Evolutionary conservation across 306 rosid genomes (phyloP), one percentile per base, ranked within the genome.

Genomic region (Corylus avellana): DNA sequence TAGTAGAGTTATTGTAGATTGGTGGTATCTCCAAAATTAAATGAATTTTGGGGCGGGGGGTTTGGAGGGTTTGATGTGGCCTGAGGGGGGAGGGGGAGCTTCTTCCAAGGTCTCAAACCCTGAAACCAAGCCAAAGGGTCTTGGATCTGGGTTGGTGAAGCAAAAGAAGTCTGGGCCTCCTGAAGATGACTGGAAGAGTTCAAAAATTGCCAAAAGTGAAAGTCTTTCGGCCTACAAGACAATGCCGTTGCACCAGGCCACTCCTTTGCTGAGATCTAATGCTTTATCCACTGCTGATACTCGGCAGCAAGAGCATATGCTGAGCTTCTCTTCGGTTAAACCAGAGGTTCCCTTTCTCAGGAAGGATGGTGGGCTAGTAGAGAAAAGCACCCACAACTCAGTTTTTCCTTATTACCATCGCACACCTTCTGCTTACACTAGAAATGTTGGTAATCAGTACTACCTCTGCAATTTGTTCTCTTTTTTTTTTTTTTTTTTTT

Each of bases 41-140:
- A 88, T 88, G 91, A 87, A 83, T 73, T 88, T 83, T 79, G 89
- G 85, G 80, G 62, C 79, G 73, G 77, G 81, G 83, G 79, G 81
- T 51, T 70, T 88, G 84, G 89, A 85, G 75, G 63, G 70, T 74
- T 76, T 85, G 67, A 77, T 85, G 76, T 85, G 81, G 66, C 61
- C 84, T 12, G 78, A 72, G 47, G 13, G 13, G 27, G 55, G 68
- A 79, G 66, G 74, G 72, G 73, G 14, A 14, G 81, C 44, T 56
- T 22, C 74, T n/a, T 51, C 78, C 47, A 29, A 66, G 27, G 47
- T 64, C 48, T 48, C 76, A 73, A 82, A 75, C 72, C 66, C 83
- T 44, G 86, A 74, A 59, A 72, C 70, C 61, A 79, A 73, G 39
- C 63, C 25, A 20, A 73, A 63, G 68, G 58, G 76, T 82, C 74